Conservation (phyloP, 139 green algal species). For the Haematococcus sp. region DNA sequence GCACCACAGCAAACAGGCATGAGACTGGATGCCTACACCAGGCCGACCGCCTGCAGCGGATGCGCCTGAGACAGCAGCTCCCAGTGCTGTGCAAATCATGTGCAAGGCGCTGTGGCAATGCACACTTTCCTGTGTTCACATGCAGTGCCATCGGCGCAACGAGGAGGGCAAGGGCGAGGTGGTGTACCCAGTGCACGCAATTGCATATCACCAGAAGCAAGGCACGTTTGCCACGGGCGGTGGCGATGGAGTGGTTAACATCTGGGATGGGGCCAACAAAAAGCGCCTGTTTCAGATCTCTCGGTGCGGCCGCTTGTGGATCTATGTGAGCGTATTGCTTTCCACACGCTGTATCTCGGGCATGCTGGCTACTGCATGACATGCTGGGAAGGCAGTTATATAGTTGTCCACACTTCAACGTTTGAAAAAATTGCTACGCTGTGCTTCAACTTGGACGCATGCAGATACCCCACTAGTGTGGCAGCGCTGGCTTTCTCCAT, state of each 20-base stretch:
- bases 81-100: no score
- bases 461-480: slow-evolving; percentile 81
- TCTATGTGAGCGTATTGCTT: no score
- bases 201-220: slow-evolving; percentile 70
- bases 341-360: not conserved
- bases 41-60: no score
- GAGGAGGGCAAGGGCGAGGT: slow-evolving; percentile 57
- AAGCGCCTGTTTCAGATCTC: slow-evolving; percentile 82
- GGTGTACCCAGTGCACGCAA: slow-evolving; percentile 83
- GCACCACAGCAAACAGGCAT: no score
- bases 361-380: not conserved
- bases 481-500: slow-evolving; percentile 78
- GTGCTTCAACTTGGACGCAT: not conserved
- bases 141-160: slow-evolving; percentile 75
- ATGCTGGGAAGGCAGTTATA: not conserved
- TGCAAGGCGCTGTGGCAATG: not conserved
- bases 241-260: slow-evolving; percentile 85
- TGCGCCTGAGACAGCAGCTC: no score
- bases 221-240: slow-evolving; percentile 93
- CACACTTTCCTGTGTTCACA: not conserved
- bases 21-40: no score
- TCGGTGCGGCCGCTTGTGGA: slow-evolving; percentile 1
- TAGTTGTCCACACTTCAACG: not conserved
- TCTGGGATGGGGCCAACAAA: slow-evolving; percentile 92
- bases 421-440: no score